Base-by-base conservation (phyloP, 164 flowering plant species). In the Vitis riparia region DNA sequence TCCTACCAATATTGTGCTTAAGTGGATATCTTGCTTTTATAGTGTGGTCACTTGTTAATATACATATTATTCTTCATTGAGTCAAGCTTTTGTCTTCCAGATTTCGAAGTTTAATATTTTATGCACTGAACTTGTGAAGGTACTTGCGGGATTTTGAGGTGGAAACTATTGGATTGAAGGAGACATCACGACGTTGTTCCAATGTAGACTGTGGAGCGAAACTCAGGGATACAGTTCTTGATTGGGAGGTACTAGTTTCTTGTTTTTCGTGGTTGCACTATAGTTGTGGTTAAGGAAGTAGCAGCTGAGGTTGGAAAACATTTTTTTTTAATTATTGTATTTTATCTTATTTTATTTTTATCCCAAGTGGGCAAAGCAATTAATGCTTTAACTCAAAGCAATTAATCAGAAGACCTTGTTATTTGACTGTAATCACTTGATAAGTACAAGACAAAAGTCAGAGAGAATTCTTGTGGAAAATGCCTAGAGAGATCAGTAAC, bases 131-230 rank as follows among this genome's bases (percentile, higher is more conserved):
- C 48, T 55, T 65, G 8, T 83, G 74, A 62, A 94, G 99, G 84
- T 95, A 93, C 78, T 29, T 93, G 70, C 83, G 99, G 61, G 99
- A 95, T 74, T 95, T 95, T 79, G 99, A 95, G 83, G 89, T 95
- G 72, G 99, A 91, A 82, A 89, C 99, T 55, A 91, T 95, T 73
- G 99, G 99, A 72, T 72, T 95, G 85, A 95, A 91, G 90, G 91
- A 93, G 72, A 95, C 99, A 50, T 77, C 94, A 52, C 74, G 99
- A 2, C 89, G 92, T 51, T 95, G 99, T 70, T 83, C 91, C 44
- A 71, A 74, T 78, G 71, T 32, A 48, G 72, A 80, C 2, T 95
- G 99, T 80, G 86, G 90, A 49, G 81, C 85, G 61, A 90, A 81
- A 81, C 89, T 95, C 61, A 88, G 68, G 84, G 99, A 95, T 76